Percentiles rank a stretch among this genome's conserved stretches.
phyloP scores from a whole-genome alignment of 2,329 filamentous ascomycete species.

The Penicillium sp. region DNA sequence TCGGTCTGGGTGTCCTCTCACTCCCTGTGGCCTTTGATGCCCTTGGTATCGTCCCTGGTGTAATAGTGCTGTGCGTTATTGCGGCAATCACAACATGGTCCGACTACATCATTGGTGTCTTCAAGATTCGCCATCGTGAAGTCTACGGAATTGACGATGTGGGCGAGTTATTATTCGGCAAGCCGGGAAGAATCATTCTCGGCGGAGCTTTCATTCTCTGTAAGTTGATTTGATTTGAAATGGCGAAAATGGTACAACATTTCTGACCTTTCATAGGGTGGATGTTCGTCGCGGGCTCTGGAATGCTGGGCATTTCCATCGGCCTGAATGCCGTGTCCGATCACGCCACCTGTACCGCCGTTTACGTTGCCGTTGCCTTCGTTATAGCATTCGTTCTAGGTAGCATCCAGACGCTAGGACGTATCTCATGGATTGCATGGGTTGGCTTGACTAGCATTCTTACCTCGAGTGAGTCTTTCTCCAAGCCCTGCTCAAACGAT shows the following conservation, averaged over 20 bases:
- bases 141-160: slow-evolving; percentile 62
- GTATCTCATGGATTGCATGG: slow-evolving; percentile 21
- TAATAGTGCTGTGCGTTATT: slow-evolving; percentile 46
- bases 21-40: slow-evolving; percentile 49
- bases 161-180: slow-evolving; percentile 34
- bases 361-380: slow-evolving; percentile 17
- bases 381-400: slow-evolving; percentile 10
- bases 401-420: slow-evolving; percentile 18
- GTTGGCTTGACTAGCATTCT: slow-evolving; percentile 18
- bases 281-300: slow-evolving; percentile 20
- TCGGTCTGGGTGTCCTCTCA: slow-evolving; percentile 52
- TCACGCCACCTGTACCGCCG: slow-evolving; percentile 18
- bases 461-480: slow-evolving; percentile 14
- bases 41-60: slow-evolving; percentile 52
- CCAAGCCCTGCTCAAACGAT: not conserved
- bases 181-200: slow-evolving; percentile 9
- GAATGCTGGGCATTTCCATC: slow-evolving; percentile 21
- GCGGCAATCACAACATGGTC: slow-evolving; percentile 52
- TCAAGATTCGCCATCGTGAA: slow-evolving; percentile 56
- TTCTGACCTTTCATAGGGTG: slow-evolving; percentile 9
- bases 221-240: slow-evolving; percentile 2
- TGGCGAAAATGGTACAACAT: not conserved
- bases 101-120: slow-evolving; percentile 48
- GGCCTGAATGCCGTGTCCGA: slow-evolving; percentile 16
- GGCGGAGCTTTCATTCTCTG: slow-evolving; percentile 17